Conservation (phyloP, 192 early-diverging fungal genomes). For the Cladochytrium replicatum region DNA sequence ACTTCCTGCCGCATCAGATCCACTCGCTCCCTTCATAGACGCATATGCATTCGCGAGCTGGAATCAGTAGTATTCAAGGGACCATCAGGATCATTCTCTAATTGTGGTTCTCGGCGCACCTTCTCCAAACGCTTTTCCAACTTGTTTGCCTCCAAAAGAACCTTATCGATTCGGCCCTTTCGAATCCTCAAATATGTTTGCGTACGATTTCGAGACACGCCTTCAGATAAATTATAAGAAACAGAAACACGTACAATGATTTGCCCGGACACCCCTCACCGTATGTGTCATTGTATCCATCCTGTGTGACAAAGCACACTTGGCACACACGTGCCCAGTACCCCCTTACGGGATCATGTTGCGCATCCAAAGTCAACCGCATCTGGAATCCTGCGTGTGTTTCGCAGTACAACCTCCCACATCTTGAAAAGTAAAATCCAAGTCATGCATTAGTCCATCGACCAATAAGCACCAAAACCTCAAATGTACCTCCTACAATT, state of each 20-base stretch:
- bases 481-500: conserved; percentile 32
- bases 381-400: conserved; percentile 32
- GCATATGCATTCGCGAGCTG: too few species aligned
- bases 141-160: conserved; percentile 37
- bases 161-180: conserved; percentile 17
- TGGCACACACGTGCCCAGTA: conserved; percentile 40
- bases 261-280: conserved; percentile 4
- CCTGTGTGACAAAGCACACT: conserved; percentile 23
- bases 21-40: too few species aligned
- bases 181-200: conserved; percentile 25
- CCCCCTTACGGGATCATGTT: conserved; percentile 30
- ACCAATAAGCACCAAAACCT: background rate
- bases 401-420: conserved; percentile 38
- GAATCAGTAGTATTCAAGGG: too few species aligned
- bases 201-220: conserved; percentile 34
- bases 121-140: conserved; percentile 44
- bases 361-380: conserved; percentile 25
- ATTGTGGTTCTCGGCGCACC: conserved; percentile 26
- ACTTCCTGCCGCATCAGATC: too few species aligned
- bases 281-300: conserved; percentile 23
- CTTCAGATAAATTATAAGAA: conserved; percentile 5
- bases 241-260: background rate
- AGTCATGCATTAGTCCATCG: background rate
- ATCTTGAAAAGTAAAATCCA: conserved; percentile 9
- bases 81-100: too few species aligned